Evolutionary conservation across 148 eudicot species (phyloP), one percentile per base, ranked within the genome.

Genomic region (Camellia lanceoleosa): DNA sequence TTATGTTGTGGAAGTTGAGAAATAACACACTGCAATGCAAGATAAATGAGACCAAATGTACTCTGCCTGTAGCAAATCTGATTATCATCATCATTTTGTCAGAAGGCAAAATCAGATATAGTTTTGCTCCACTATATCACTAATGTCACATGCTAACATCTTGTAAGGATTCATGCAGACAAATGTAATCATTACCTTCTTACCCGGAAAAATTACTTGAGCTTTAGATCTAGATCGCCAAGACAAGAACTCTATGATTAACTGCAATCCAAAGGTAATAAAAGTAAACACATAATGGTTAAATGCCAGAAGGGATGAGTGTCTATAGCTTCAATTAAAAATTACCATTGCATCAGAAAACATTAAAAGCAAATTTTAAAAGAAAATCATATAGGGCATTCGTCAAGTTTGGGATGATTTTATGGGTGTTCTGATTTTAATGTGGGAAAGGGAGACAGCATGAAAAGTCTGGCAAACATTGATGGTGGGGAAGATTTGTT

Each of bases 201-300:
- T 97, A 97, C 99, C 98, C 79, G 99, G 97, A 91, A 97, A 97
- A 79, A 94, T 88, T 72, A 83, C 80, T 83, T 84, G 91, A 70
- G 99, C 99, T 64, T 87, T 91, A 38, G 93, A 87, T 84, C 83
- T 92, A 7, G 98, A 94, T 76, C 99, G 84, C 18, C 88, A 97
- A 87, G 77, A 97, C 94, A 67, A 83, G 89, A 82, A 97, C 89
- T 77, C 83, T 82, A 83, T 97, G 96, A 67, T 91, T 87, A 85
- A 91, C 99, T 97, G 89, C 83, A 83, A 70, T 71, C 19, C 78
- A 41, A 69, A 85, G 74, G 41, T 38, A 23, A 86, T 41, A 73
- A 41, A 61, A 63, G 60, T 60, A 20, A 52, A 80, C 23, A 67
- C 62, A 78, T 54, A n/a, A 52, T 23, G 61, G 30, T n/a, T 60